Percentiles rank a stretch among this genome's conserved stretches.
Evolutionary conservation across 2,329 filamentous ascomycete genomes (phyloP).

Genomic region (Epichloe festucae): DNA sequence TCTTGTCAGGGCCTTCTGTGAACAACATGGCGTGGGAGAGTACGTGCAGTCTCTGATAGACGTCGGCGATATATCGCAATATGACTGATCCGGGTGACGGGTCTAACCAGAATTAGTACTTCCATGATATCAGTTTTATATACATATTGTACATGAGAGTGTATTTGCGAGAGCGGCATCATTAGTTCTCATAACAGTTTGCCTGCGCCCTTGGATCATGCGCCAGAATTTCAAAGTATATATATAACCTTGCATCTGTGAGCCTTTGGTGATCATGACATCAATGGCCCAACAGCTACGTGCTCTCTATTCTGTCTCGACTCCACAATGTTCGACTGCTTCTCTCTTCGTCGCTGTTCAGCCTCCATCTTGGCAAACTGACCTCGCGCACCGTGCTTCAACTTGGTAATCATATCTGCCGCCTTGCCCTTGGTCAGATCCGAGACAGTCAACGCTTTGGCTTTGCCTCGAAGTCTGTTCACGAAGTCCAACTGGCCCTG

Average conservation of each 20-base stretch:
- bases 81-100: no score
- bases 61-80: no score
- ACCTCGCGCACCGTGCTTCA: conserved; percentile 68
- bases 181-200: background rate
- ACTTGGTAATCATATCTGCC: conserved; percentile 81
- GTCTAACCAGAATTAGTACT: no score
- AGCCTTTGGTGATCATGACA: conserved; percentile 7
- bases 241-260: background rate
- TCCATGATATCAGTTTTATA: no score
- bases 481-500: conserved; percentile 54
- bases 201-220: background rate
- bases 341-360: conserved; percentile 36
- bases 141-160: background rate
- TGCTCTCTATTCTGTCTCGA: conserved; percentile 32
- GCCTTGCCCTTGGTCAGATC: conserved; percentile 69
- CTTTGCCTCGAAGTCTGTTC: conserved; percentile 47
- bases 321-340: conserved; percentile 22
- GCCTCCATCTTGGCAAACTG: conserved; percentile 42
- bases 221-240: background rate
- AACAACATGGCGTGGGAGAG: background rate
- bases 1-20: background rate
- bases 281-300: conserved; percentile 43
- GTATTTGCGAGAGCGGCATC: background rate
- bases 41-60: no score
- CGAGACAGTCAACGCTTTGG: conserved; percentile 37